Base-by-base conservation (phyloP, 1,284 basidiomycete genomes). In the Cystobasidium slooffiae region DNA sequence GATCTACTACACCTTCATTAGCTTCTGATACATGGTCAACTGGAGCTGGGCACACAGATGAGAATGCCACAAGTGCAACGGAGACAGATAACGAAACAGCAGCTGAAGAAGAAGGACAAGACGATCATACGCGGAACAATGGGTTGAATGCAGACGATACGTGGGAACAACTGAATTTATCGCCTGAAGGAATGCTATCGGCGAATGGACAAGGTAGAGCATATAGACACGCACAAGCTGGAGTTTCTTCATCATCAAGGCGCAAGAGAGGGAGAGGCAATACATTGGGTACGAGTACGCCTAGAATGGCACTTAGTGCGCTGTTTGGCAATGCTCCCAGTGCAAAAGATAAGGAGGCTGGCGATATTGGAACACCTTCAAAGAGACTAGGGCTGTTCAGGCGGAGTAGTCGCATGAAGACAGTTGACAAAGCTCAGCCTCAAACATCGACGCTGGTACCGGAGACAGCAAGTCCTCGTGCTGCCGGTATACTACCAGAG, bases 1-100 rank as follows among this genome's bases (percentile, higher is more conserved):
- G 70, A 1, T 73, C 70, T 6, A 46, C 43, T 6, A 73, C 70
- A 1, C 70, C 70, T n/a, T 73, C 70, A 18, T 44, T 73, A 14
- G 62, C 70, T 6, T 59, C 58, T n/a, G 56, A 59, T 43, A 59
- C 56, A 14, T 59, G 18, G n/a, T 72, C 69, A 37, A 53, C 56
- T 37, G 10, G 24, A 22, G 70, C 59, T 24, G 31, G 14, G 0
- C 51, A 41, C 1, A 61, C 69, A 16, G 43, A 39, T 14, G 62
- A 53, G 8, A 73, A 44, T 18, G 55, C 52, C 2, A 68, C 16
- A 14, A 63, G 61, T 49, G 61, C 61, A 18, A 64, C 70, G 43
- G 70, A 73, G 46, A 73, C 70, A 20, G 70, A 65, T 24, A 73
- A 73, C 46, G 70, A 73, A 39, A 73, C 63, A 9, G 53, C 46